These are phyloP conservation scores for Aaosphaeria arxii DNA, from an alignment of 2,329 filamentous ascomycete genomes.

Conservation along the genomic window DNA sequence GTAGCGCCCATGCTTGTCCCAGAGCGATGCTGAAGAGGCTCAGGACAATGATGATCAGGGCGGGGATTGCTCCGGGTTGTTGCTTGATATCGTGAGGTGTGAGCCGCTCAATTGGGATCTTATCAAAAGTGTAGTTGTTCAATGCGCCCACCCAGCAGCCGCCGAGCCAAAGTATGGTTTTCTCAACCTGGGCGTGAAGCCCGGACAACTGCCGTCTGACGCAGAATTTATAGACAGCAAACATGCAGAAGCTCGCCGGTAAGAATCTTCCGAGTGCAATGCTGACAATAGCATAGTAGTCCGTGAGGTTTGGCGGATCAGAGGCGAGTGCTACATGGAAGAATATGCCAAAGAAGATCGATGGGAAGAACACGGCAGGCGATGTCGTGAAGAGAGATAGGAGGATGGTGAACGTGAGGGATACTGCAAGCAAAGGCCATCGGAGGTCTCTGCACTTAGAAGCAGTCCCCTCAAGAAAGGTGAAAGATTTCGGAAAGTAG, in stretches of 20 bases:
- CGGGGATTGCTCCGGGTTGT: slow-evolving; percentile 84
- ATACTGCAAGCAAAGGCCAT: slow-evolving; percentile 81
- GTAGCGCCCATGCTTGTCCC: slow-evolving; percentile 81
- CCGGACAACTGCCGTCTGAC: slow-evolving; percentile 68
- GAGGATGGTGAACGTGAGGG: slow-evolving; percentile 72
- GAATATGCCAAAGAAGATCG: slow-evolving; percentile 77
- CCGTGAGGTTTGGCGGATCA: slow-evolving; percentile 70
- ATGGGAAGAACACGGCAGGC: slow-evolving; percentile 79
- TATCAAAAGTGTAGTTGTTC: slow-evolving; percentile 92
- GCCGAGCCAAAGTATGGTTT: slow-evolving; percentile 85
- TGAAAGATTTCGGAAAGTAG: slow-evolving; percentile 84
- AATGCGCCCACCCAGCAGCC: slow-evolving; percentile 87
- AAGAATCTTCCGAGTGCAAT: slow-evolving; percentile 77
- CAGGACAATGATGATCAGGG: slow-evolving; percentile 74
- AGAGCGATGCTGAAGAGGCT: slow-evolving; percentile 65
- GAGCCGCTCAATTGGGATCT: slow-evolving; percentile 90
- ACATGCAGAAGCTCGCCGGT: slow-evolving; percentile 82
- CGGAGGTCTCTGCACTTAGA: slow-evolving; percentile 73
- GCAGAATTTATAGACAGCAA: slow-evolving; percentile 83
- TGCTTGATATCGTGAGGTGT: slow-evolving; percentile 84
- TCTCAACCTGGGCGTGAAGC: slow-evolving; percentile 81
- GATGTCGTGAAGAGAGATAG: slow-evolving; percentile 80
- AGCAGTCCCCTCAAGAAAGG: slow-evolving; percentile 64
- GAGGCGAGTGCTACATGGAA: slow-evolving; percentile 87
- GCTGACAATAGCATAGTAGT: slow-evolving; percentile 71